These are phyloP conservation scores for Cryptosporidium ryanae DNA, from an alignment of 169 alveolate genomes.

Conservation along the genomic window DNA sequence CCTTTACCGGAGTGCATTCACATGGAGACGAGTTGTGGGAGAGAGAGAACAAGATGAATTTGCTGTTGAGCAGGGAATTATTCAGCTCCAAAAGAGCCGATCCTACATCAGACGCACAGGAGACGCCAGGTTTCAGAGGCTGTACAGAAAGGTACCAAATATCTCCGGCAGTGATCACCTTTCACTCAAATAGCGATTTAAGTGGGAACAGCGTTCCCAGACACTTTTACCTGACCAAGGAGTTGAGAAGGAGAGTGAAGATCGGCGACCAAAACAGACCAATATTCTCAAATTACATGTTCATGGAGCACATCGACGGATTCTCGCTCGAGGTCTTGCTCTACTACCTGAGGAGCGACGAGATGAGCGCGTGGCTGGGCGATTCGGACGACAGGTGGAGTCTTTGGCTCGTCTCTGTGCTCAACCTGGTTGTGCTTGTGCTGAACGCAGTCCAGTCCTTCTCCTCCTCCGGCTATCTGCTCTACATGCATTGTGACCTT, in stretches of 20 bases:
- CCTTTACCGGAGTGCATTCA: constrained; percentile 61
- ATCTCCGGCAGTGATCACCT: constrained; percentile 46
- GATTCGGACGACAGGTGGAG: constrained; percentile 20
- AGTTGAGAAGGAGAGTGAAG: constrained; percentile 4
- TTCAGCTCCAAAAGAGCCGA: background rate
- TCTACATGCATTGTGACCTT: constrained; percentile 58
- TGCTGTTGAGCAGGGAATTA: constrained; percentile 26
- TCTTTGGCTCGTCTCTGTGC: constrained; percentile 33
- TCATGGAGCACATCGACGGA: constrained; percentile 59
- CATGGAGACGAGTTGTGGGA: constrained; percentile 37
- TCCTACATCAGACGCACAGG: no score
- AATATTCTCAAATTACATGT: constrained; percentile 39
- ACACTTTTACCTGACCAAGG: constrained; percentile 13
- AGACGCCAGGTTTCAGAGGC: no score
- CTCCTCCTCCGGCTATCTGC: constrained; percentile 41
- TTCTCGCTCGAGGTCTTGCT: constrained; percentile 12
- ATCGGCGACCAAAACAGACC: constrained; percentile 39
- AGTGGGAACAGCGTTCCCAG: background rate
- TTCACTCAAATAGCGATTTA: constrained; percentile 10
- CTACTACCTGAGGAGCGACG: constrained; percentile 46
- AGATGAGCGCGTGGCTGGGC: constrained; percentile 23
- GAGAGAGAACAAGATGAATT: constrained; percentile 46
- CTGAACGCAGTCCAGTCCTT: constrained; percentile 41
- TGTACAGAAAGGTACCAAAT: constrained; percentile 6
- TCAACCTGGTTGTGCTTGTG: constrained; percentile 2